Base-by-base conservation (phyloP, 192 early-diverging fungal genomes). In the Mortierella hygrophila region DNA sequence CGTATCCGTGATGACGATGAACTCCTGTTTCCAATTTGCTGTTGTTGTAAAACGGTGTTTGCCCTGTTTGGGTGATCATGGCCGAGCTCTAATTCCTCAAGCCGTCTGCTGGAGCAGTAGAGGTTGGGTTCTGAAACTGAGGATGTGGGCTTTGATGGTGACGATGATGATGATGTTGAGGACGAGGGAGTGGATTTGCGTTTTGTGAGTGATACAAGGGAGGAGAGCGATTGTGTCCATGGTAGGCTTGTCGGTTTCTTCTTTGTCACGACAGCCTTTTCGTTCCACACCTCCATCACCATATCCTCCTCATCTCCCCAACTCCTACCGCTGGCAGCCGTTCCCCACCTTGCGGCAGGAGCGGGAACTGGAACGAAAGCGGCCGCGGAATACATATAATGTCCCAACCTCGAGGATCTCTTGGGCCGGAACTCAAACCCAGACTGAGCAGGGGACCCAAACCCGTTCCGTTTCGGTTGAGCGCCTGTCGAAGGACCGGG, bases 81-180 rank as follows among this genome's bases (percentile, higher is more conserved):
- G 18, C 79, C 84, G 16, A 86, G 40, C 40, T 86, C 84, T 4
- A 86, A 32, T 52, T 86, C 84, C n/a, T 86, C 84, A 6, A 86
- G 49, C 13, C 75, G 69, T 65, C 57, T 69, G 4, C 41, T 6
- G 1, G 79, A 74, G 18, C n/a, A 40, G 46, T 72, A 79, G 2
- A 70, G 73, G 29, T 76, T 41, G 2, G 60, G 23, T 69, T 79
- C 72, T 26, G 70, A 72, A 7, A 74, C 65, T 26, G 76, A 69
- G 26, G 20, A n/a, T 21, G 44, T 2, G 32, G 40, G 38, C 23
- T 70, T 57, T 65, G 9, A 40, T 6, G 47, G 32, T 21, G 44
- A 65, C 42, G 9, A 40, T 6, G 47, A 42, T 6, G 47, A 42
- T 21, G 44, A 65, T 6, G 46, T 38, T 57, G 47, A 52, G 6